A percentile compares a stretch with the other conserved stretches of the same genome.
These are phyloP conservation scores for Salix viminalis DNA, from an alignment of 345 rosid genomes.

Conservation along the genomic window DNA sequence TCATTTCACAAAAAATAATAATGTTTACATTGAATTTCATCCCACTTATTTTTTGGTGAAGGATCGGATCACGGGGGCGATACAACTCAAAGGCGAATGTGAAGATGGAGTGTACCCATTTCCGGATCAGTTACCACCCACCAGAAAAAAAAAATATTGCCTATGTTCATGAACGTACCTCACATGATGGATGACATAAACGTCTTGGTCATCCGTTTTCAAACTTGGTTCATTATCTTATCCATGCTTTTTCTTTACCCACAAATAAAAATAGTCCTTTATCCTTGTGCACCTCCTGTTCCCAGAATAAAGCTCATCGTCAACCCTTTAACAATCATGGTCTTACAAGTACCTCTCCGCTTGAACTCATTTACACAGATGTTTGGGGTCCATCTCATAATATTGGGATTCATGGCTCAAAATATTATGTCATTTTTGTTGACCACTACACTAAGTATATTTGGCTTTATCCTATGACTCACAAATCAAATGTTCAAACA, in stretches of 20 bases:
- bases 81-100: too few species aligned
- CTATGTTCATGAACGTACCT: neutral
- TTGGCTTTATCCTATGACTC: neutral
- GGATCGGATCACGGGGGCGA: neutral
- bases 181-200: neutral
- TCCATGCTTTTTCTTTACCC: too few species aligned
- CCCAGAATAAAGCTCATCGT: neutral
- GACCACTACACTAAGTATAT: neutral
- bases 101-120: neutral
- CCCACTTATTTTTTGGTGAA: neutral
- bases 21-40: neutral
- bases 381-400: neutral
- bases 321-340: neutral
- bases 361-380: neutral
- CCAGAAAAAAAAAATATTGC: neutral
- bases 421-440: too few species aligned
- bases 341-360: neutral
- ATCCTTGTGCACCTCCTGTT: neutral
- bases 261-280: too few species aligned
- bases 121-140: neutral
- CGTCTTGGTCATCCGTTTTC: neutral
- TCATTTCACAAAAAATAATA: too few species aligned
- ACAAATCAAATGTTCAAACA: neutral
- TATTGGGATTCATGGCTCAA: neutral
- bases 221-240: neutral